Conservation (phyloP, 2,329 filamentous ascomycete genomes). For the Beauveria caledonica region DNA sequence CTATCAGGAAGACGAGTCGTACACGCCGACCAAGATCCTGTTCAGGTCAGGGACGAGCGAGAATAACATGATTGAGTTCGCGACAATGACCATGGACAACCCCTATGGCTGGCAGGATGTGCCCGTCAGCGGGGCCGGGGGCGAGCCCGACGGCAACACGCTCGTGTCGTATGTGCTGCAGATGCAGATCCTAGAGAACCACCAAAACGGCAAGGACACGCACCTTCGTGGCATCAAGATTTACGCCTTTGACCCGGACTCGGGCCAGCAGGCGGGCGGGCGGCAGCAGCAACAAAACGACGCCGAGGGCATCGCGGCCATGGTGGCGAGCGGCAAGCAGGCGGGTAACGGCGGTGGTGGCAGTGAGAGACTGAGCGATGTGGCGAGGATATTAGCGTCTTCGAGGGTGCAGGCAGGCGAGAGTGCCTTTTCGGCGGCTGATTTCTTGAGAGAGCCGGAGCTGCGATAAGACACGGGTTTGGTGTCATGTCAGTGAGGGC, state of each 20-base stretch:
- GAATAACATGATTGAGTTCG: constrained; percentile 86
- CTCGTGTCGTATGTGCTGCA: constrained; percentile 85
- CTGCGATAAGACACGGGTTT: constrained; percentile 23
- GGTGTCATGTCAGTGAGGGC: neutral
- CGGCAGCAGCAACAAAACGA: constrained; percentile 23
- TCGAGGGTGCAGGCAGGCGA: constrained; percentile 26
- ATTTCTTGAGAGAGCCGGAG: constrained; percentile 36
- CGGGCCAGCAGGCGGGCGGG: constrained; percentile 22
- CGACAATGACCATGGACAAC: constrained; percentile 66
- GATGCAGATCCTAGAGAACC: constrained; percentile 87
- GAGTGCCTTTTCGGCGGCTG: constrained; percentile 28
- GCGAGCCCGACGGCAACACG: constrained; percentile 59
- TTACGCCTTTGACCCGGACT: constrained; percentile 51
- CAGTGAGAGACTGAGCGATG: constrained; percentile 19
- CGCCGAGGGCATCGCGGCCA: constrained; percentile 10
- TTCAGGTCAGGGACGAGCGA: constrained; percentile 85
- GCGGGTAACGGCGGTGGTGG: neutral
- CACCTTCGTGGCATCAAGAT: constrained; percentile 90
- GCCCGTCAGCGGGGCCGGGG: constrained; percentile 47
- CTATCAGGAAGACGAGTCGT: constrained; percentile 88
- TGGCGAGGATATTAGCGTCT: constrained; percentile 21
- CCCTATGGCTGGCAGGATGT: constrained; percentile 90
- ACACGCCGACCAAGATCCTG: constrained; percentile 87
- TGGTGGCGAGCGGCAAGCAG: neutral
- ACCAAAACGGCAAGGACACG: constrained; percentile 99